Evolutionary conservation across 345 rosid genomes (phyloP).

Genomic region (Eutrema japonicum): DNA sequence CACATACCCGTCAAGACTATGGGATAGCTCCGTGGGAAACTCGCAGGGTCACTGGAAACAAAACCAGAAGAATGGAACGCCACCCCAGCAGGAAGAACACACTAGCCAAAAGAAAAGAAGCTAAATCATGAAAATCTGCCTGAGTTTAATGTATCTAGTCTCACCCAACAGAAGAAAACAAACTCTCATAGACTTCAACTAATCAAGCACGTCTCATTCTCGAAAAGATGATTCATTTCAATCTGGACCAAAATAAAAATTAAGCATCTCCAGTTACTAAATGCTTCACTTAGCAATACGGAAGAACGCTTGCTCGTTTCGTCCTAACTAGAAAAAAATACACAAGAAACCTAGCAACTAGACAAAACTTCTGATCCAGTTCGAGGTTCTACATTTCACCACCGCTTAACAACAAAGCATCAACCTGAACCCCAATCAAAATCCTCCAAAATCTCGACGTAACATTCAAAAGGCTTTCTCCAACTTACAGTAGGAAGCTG

Average conservation of each 20-base stretch:
- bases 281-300: constrained; percentile 4
- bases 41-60: constrained; percentile 59
- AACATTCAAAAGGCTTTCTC: neutral
- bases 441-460: neutral
- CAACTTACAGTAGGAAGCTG: constrained; percentile 84
- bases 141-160: neutral
- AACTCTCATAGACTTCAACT: neutral
- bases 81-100: constrained; percentile 96
- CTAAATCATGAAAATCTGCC: neutral
- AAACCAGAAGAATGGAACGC: constrained; percentile 72
- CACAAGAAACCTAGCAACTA: constrained; percentile 15
- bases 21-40: constrained; percentile 89
- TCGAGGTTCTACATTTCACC: constrained; percentile 22
- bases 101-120: constrained; percentile 50
- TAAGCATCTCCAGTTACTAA: constrained; percentile 13
- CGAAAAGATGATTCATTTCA: constrained; percentile 8
- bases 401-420: constrained; percentile 2
- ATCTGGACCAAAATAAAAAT: neutral
- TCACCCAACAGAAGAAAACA: neutral
- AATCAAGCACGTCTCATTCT: neutral
- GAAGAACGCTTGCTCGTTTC: constrained; percentile 4
- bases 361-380: neutral
- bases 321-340: neutral
- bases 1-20: constrained; percentile 88
- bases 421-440: constrained; percentile 23